Base-by-base conservation (phyloP, 345 rosid genomes). In the Heritiera littoralis region DNA sequence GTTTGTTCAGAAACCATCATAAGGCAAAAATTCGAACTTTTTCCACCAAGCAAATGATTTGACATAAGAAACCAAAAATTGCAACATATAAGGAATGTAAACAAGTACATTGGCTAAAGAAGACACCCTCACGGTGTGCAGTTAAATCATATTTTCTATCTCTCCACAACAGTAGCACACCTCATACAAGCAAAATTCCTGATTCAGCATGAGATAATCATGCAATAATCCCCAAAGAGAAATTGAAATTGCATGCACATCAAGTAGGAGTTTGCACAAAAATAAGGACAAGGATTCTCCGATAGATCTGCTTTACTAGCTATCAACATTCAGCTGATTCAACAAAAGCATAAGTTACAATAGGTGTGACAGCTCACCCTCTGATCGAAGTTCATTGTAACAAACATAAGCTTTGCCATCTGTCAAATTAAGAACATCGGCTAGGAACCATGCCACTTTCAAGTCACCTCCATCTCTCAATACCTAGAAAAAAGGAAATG, bases 381-480 rank as follows among this genome's bases (percentile, higher is more conserved):
- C 90, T 51, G 84, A 80, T 67, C 79, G 72, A 80, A 97, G 92
- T 72, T 91, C 95, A 69, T 58, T 77, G 85, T 92, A 97, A 80
- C 89, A 70, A 58, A 97, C 97, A 82, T 82, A 84, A 82, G 96
- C 99, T 81, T 86, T 90, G 81, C 89, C 96, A 85, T 91, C 94
- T 83, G 88, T 86, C 83, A 94, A 81, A 82, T 87, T 82, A 84
- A 91, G 78, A 58, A 94, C 90, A 75, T 85, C 86, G 63, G 98
- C 99, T 2, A 87, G 75, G 85, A 89, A 94, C 99, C 99, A 97
- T 61, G 93, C 93, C 9, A 88, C 88, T 87, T 86, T 90, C 75
- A 83, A 82, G 78, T 89, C 90, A 85, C 81, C 79, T 30, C 90
- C 92, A 77, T 92, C 92, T 87, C 90, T 93, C 82, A 87, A 93